Conservation (phyloP, 1,284 basidiomycete species). For the Puccinia polysora region DNA sequence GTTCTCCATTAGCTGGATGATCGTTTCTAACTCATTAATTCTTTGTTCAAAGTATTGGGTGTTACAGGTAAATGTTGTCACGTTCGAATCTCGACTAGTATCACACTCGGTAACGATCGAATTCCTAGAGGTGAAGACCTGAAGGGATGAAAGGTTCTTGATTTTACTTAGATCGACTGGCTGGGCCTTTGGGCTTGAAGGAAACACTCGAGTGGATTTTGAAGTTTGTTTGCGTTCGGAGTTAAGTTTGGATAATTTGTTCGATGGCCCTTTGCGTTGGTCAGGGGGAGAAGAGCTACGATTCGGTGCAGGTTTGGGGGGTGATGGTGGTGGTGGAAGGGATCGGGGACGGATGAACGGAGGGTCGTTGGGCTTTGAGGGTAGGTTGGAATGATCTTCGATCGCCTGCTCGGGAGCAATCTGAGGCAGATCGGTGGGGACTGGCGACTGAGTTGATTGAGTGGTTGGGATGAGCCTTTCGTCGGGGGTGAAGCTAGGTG, state of each 20-base stretch:
- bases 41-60: conserved; percentile 4
- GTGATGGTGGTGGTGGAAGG: not conserved
- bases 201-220: not conserved
- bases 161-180: not conserved
- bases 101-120: conserved; percentile 6
- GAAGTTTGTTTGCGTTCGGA: too few species aligned
- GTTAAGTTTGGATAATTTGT: not conserved
- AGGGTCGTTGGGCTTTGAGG: not conserved
- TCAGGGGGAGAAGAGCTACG: too few species aligned
- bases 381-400: not conserved
- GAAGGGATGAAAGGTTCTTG: not conserved
- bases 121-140: not conserved
- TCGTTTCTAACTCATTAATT: conserved; percentile 13
- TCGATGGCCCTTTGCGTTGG: not conserved
- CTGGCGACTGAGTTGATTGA: too few species aligned
- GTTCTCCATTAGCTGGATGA: not conserved
- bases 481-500: too few species aligned
- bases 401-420: too few species aligned
- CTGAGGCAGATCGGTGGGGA: too few species aligned
- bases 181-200: not conserved
- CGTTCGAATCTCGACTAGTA: conserved; percentile 19
- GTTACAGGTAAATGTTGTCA: not conserved
- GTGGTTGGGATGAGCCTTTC: too few species aligned
- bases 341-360: not conserved
- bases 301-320: not conserved